Conservation (phyloP, 768 basidiomycete species). For the Mycena rosella region DNA sequence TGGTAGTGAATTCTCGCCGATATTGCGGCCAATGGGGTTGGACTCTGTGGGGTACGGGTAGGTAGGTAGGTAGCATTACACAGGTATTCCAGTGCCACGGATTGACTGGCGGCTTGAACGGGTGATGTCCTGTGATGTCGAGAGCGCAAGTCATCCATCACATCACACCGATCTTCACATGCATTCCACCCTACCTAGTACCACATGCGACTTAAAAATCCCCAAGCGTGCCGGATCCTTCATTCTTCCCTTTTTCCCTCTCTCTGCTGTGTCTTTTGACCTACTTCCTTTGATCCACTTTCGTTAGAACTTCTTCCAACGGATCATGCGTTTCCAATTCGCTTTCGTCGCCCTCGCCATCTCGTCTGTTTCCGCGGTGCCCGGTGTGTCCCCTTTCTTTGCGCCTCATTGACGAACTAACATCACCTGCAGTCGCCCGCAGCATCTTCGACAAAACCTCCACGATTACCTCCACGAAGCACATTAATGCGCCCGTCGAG, state of each 20-base stretch:
- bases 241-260: not conserved
- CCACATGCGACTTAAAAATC: no score
- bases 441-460: conserved; percentile 35
- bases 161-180: no score
- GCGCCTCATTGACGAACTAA: not conserved
- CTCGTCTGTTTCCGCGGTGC: conserved; percentile 20
- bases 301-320: not conserved
- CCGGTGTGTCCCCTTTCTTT: conserved; percentile 5
- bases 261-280: conserved; percentile 13
- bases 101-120: no score
- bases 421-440: not conserved
- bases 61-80: no score
- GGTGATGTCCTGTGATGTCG: no score
- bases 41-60: no score
- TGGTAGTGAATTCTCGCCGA: no score
- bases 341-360: conserved; percentile 21
- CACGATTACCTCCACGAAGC: conserved; percentile 31
- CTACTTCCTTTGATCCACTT: conserved; percentile 3
- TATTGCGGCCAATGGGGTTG: no score
- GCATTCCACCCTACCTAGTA: no score
- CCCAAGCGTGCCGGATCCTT: no score
- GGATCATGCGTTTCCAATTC: conserved; percentile 35
- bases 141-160: no score
- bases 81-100: no score
- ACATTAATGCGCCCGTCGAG: conserved; percentile 34